Evolutionary conservation across 129 eudicot genomes (phyloP), one percentile per base, ranked within the genome.

Genomic region (Helianthus tuberosus): DNA sequence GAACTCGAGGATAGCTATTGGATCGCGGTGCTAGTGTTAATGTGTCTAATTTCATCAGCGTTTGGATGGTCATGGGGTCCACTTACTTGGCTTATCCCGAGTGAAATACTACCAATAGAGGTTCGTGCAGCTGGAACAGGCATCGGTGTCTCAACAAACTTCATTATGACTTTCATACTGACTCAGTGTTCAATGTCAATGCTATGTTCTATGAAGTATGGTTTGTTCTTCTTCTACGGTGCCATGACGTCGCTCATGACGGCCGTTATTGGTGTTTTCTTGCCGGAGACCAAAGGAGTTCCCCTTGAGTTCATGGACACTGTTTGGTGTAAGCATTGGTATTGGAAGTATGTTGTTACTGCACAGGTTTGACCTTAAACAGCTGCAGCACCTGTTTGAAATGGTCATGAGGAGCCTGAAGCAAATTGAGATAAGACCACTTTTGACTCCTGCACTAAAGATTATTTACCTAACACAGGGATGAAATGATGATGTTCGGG

Each of bases 11-110:
- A 71, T 12, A 48, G 32, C 64, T 38, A 63, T 16, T 83, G 86
- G n/a, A 43, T 74, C 8, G 73, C 55, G 14, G 74, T 81, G 50
- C 75, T 84, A 39, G 77, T 81, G 10, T 39, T 84, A 4, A 84
- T 84, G 89, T 81, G 86, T 75, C 38, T 69, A 14, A 77, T 76
- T 13, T 69, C 81, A 11, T 71, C 86, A 4, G 83, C 79, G 14
- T 84, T 77, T 5, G 89, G 89, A 57, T 84, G 86, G 86, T 84
- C 89, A n/a, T 84, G 89, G 89, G 86, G 89, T 0, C 89, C 89
- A 13, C 85, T 84, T 50, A 74, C 78, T 8, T 84, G 89, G 89
- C 72, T 84, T 11, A 69, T 84, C 9, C 89, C 86, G 0, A 76
- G 79, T 58, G 89, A 84, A 69, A 84, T 84, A 11, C 79, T 84